A percentile compares a stretch with the other conserved stretches of the same genome.
These are phyloP conservation scores for Skeletonema costatum DNA, from an alignment of 108 stramenopile species.

Conservation along the genomic window DNA sequence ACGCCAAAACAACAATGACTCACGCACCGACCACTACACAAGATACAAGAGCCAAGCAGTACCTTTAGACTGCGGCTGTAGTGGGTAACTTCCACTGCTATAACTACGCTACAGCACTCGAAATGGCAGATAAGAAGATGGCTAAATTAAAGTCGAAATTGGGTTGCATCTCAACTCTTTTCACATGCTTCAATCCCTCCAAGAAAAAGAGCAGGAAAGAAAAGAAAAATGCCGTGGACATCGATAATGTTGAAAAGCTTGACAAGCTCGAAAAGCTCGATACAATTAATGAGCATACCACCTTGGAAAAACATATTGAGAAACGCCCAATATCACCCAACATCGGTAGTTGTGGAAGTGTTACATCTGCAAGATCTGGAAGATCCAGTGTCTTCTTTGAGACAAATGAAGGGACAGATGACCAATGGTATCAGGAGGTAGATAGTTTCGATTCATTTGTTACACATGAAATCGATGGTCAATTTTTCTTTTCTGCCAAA, in stretches of 20 bases:
- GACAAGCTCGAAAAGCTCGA: neutral
- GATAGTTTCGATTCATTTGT: slow-evolving; percentile 9
- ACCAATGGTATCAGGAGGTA: neutral
- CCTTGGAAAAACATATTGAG: neutral
- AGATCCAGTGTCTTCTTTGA: slow-evolving; percentile 34
- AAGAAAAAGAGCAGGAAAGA: slow-evolving; percentile 10
- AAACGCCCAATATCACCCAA: neutral
- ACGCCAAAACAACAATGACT: no score
- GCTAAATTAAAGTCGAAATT: slow-evolving; percentile 10
- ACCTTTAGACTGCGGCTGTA: no score
- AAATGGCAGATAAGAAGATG: neutral
- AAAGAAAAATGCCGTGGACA: neutral
- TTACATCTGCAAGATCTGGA: slow-evolving; percentile 14
- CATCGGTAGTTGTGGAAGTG: slow-evolving; percentile 11
- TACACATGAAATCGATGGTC: slow-evolving; percentile 23
- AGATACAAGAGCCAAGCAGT: no score
- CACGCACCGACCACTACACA: no score
- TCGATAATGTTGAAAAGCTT: no score
- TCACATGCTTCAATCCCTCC: slow-evolving; percentile 21
- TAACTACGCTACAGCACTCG: no score
- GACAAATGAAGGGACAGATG: slow-evolving; percentile 10
- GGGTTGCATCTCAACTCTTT: slow-evolving; percentile 27
- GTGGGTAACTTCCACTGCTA: no score
- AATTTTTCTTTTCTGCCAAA: slow-evolving; percentile 31
- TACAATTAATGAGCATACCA: neutral